These are phyloP conservation scores for Globisporangium paroecandrum DNA, from an alignment of 352 stramenopile species.

Conservation along the genomic window DNA sequence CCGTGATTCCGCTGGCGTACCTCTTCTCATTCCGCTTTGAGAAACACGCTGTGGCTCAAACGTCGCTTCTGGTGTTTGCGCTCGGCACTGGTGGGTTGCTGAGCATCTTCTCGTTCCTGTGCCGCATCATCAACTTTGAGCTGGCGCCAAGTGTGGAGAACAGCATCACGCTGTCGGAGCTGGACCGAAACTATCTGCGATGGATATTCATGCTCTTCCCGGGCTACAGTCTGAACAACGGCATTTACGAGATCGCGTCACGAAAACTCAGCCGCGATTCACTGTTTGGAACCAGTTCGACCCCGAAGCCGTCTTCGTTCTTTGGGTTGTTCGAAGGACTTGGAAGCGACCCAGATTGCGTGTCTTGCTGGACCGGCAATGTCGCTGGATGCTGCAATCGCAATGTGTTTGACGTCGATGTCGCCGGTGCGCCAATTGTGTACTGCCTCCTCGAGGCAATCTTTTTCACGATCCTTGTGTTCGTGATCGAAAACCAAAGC, in stretches of 20 bases:
- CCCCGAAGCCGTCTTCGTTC: slow-evolving; percentile 19
- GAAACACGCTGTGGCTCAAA: slow-evolving; percentile 36
- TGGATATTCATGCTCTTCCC: slow-evolving; percentile 40
- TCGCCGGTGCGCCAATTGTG: slow-evolving; percentile 38
- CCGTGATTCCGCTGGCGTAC: slow-evolving; percentile 33
- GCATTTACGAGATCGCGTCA: slow-evolving; percentile 34
- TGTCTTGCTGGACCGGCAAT: slow-evolving; percentile 30
- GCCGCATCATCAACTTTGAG: slow-evolving; percentile 31
- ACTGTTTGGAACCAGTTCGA: slow-evolving; percentile 12
- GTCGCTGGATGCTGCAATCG: slow-evolving; percentile 33
- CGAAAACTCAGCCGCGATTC: slow-evolving; percentile 27
- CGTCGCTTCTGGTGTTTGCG: slow-evolving; percentile 30
- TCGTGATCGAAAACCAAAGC: slow-evolving; percentile 37
- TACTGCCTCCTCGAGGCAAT: slow-evolving; percentile 43
- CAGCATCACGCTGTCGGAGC: slow-evolving; percentile 17
- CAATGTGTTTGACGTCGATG: slow-evolving; percentile 39
- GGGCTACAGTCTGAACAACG: slow-evolving; percentile 32
- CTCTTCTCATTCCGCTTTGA: slow-evolving; percentile 35
- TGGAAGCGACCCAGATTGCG: slow-evolving; percentile 17
- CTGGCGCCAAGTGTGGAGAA: slow-evolving; percentile 12
- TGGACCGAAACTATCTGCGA: slow-evolving; percentile 36
- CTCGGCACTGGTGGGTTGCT: slow-evolving; percentile 28
- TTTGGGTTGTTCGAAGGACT: slow-evolving; percentile 28
- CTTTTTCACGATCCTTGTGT: slow-evolving; percentile 44
- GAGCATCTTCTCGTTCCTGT: slow-evolving; percentile 42